Conservation (phyloP, 495 filamentous ascomycete species). For the Choiromyces venosus region DNA sequence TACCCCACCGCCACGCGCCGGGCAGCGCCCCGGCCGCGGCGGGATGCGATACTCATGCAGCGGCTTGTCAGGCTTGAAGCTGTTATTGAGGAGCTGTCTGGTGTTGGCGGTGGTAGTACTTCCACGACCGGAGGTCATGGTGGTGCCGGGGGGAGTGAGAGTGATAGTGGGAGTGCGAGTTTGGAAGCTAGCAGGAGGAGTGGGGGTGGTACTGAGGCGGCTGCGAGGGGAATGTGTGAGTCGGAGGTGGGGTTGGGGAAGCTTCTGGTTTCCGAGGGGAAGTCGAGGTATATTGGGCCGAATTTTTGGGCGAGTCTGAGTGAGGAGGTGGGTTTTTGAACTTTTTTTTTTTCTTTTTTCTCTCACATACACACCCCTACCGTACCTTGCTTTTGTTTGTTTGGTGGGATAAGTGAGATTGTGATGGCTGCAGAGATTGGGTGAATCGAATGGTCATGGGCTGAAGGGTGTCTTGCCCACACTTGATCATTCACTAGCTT, state of each 20-base stretch:
- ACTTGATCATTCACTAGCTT: not conserved
- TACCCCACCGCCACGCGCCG: constrained; percentile 33
- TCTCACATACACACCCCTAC: not conserved
- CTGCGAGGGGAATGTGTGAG: constrained; percentile 7
- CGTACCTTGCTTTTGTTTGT: not conserved
- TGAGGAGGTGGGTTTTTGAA: constrained; percentile 15
- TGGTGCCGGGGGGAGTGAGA: not conserved
- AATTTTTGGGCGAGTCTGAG: constrained; percentile 32
- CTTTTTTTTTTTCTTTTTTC: not conserved
- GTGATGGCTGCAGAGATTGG: not conserved
- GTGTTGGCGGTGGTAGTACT: not conserved
- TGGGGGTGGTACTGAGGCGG: not conserved
- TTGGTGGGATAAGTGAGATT: not conserved
- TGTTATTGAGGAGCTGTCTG: constrained; percentile 25
- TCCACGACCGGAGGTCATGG: not conserved
- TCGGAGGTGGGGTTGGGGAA: constrained; percentile 25
- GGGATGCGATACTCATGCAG: constrained; percentile 29
- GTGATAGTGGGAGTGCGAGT: not conserved
- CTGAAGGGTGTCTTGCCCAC: not conserved
- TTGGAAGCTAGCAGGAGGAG: not conserved
- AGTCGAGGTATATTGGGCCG: constrained; percentile 31
- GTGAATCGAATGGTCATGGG: not conserved
- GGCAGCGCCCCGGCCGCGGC: constrained; percentile 22
- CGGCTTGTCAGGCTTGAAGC: constrained; percentile 29
- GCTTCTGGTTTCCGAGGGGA: constrained; percentile 29